Evolutionary conservation across 139 green algal genomes (phyloP), one percentile per base, ranked within the genome.

Genomic region (Tetradesmus obliquus): DNA sequence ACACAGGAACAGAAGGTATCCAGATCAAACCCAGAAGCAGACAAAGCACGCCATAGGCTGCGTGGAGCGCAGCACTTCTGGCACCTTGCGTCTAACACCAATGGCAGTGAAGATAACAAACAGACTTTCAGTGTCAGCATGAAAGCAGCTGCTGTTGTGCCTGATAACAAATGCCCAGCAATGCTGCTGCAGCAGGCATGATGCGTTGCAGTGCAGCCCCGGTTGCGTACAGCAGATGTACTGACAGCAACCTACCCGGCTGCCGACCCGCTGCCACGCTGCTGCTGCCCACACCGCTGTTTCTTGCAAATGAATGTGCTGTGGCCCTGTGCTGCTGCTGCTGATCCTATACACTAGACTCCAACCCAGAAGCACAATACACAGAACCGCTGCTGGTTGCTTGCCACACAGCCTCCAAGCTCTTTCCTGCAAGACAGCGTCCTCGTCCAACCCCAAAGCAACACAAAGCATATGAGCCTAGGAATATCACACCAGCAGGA

Each of bases 171-270:
- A 17, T 82, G 76, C 76, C 4, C 76, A 82, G 76, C n/a, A 5
- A 45, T 45, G 66, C 66, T 76, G 66, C 66, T 76, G 66, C 66
- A 76, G 66, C 66, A 76, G 15, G 66, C 66, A 5, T 79, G 84
- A 88, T 88, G 84, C 84, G 58, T 88, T 88, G 84, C 84, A 58
- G 20, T 88, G 57, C 84, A 57, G 24, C 13, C 58, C 58, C 12
- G 3, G 0, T 3, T 79, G 17, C 3, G 6, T n/a, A 32, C 69
- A 79, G 5, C 32, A 57, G n/a, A 45, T 5, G 10, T 72, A 19
- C 60, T 13, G 15, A 76, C 32, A 45, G 32, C 32, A 24, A 87
- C n/a, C n/a, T 22, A 55, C 9, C 17, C 45, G 24, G 24, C 58
- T n/a, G 60, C 84, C 53, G n/a, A 80, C 84, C 60, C 24, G 84